Evolutionary conservation across 1,284 basidiomycete species (phyloP).

Genomic region (Testicularia cyperi): DNA sequence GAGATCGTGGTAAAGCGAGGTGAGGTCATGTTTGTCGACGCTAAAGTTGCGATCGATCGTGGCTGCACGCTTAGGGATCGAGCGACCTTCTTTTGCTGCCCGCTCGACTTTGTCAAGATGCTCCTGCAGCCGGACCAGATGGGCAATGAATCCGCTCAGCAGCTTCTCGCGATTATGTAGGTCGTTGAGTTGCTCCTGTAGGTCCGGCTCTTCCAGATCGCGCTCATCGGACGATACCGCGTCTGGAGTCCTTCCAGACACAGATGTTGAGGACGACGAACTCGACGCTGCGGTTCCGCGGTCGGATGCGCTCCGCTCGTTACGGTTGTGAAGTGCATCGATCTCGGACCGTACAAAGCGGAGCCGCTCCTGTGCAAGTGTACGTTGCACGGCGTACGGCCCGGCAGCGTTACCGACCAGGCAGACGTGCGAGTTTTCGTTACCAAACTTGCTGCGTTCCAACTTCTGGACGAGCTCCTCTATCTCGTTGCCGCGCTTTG

Average conservation of each 20-base stretch:
- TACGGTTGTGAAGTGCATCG: conserved; percentile 39
- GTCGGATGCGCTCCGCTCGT: too few relatives aligned
- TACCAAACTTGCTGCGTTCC: conserved; percentile 74
- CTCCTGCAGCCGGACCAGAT: conserved; percentile 61
- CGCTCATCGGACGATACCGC: too few relatives aligned
- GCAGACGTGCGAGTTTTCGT: conserved; percentile 82
- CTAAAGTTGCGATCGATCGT: conserved; percentile 16
- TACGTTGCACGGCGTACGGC: conserved; percentile 73
- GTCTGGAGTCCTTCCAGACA: too few relatives aligned
- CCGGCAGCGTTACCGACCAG: conserved; percentile 63
- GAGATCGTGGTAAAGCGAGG: conserved; percentile 70
- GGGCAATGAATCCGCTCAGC: conserved; percentile 68
- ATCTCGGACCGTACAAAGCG: conserved; percentile 40
- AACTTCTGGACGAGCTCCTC: conserved; percentile 25
- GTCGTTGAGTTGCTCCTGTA: conserved; percentile 23
- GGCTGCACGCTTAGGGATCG: conserved; percentile 6
- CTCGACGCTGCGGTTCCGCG: too few relatives aligned
- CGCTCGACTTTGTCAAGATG: conserved; percentile 22
- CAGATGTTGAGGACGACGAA: too few relatives aligned
- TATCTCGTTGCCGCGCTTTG: conserved; percentile 1
- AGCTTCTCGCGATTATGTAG: conserved; percentile 60
- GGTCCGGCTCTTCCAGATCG: conserved; percentile 4
- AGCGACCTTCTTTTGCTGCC: conserved; percentile 12
- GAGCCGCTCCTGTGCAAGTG: conserved; percentile 67
- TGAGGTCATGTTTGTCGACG: conserved; percentile 14